phyloP scores from a whole-genome alignment of 768 basidiomycete species.

The Lentinula raphanica region DNA sequence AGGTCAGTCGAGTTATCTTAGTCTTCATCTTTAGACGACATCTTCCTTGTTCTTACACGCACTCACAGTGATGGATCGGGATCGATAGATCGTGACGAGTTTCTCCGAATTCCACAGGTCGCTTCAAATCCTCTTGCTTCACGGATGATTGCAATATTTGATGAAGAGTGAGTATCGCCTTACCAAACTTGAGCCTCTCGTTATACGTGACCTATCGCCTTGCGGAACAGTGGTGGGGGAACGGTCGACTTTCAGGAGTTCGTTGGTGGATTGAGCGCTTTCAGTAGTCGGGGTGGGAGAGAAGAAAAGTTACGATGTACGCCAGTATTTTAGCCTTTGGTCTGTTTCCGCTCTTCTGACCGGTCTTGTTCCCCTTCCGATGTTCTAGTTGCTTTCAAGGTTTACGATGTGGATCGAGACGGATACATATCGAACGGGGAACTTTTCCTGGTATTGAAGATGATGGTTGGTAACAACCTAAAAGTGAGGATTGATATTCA shows the following conservation, averaged over 20 bases:
- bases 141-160: conserved; percentile 99
- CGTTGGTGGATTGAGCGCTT: conserved; percentile 95
- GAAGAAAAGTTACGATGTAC: conserved; percentile 95
- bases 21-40: background rate
- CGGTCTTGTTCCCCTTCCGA: background rate
- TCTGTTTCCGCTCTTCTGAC: conserved; percentile 6
- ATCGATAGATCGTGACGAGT: conserved; percentile 97
- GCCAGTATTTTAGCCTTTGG: conserved; percentile 25
- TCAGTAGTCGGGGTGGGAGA: conserved; percentile 92
- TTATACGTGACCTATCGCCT: background rate
- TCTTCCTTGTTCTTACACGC: background rate
- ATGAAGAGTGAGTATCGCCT: conserved; percentile 98
- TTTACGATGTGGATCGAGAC: conserved; percentile 98
- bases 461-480: conserved; percentile 99
- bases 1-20: conserved; percentile 42
- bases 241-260: conserved; percentile 99
- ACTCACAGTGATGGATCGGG: conserved; percentile 83
- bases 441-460: conserved; percentile 96
- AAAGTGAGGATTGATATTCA: conserved; percentile 52
- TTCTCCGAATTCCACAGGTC: conserved; percentile 97
- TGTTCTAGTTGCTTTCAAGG: conserved; percentile 91
- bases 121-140: conserved; percentile 95
- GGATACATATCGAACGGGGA: conserved; percentile 98
- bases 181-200: no score
- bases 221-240: conserved; percentile 75